Evolutionary conservation across 2,329 filamentous ascomycete genomes (phyloP), one percentile per base, ranked within the genome.

Genomic region (Talaromyces rugulosus): DNA sequence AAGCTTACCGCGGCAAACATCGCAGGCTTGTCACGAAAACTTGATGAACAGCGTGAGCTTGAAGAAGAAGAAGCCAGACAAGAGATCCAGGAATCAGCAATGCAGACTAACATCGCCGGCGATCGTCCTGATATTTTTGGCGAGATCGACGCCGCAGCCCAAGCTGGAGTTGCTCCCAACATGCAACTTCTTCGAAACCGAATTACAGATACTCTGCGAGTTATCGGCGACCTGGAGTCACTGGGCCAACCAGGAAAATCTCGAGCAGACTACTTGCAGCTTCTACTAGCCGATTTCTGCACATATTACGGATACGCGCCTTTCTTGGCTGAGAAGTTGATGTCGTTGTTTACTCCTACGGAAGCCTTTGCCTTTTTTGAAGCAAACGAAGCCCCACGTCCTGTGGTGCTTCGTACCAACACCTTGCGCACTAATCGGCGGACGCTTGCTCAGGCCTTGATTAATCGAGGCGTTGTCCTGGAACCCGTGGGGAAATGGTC

Each of bases 321-420:
- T 42, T 98, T 89, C 78, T 84, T 99, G n/a, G 95, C 93, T 4
- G 91, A 96, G 78, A 99, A 98, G 82, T 87, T 99, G 16, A 92
- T 93, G 80, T 89, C 89, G 72, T 87, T 99, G 6, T 98, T 99
- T 79, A 87, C 92, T 1, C 91, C 95, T 0, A 88, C 89, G 69
- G 95, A 99, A 80, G 95, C 95, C 0, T 96, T 98, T 69, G 93
- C 93, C 60, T 99, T 99, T 79, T 98, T 99, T 80, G 95, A 99
- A 80, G 94, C 94, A 70, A 99, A 99, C 87, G 95, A 99, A 80
- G 92, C 91, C 31, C 87, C 92, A 14, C 87, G 95, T 58, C 95
- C 95, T 4, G 88, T 99, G 62, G 95, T 99, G 67, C 96, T 99
- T 74, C 89, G 95, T 72, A 98, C 95, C 65, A 99, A 99, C 78